These are phyloP conservation scores for Tuber magnatum DNA, from an alignment of 495 filamentous ascomycete genomes.

Conservation along the genomic window DNA sequence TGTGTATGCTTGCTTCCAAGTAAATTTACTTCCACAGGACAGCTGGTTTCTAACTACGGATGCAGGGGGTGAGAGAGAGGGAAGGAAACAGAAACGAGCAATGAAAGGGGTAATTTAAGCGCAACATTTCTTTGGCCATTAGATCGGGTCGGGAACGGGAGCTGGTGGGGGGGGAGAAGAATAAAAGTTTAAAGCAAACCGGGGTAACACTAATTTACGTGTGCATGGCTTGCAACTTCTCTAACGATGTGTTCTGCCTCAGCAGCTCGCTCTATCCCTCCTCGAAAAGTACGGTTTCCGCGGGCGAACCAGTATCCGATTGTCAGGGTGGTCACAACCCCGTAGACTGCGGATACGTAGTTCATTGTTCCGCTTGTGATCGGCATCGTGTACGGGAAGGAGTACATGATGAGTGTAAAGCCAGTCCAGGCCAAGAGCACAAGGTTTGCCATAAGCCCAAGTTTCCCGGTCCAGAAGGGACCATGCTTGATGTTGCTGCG, in stretches of 20 bases:
- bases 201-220: not conserved
- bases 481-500: constrained; percentile 51
- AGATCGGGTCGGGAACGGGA: not conserved
- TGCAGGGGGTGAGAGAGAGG: not conserved
- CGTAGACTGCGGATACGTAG: constrained; percentile 52
- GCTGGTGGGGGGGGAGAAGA: not conserved
- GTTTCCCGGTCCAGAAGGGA: constrained; percentile 47
- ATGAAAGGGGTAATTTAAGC: not conserved
- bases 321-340: constrained; percentile 45
- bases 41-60: not conserved
- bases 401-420: constrained; percentile 53
- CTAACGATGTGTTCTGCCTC: constrained; percentile 22
- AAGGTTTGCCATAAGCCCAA: constrained; percentile 47
- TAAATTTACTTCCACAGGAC: not conserved
- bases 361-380: constrained; percentile 50
- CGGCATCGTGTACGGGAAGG: constrained; percentile 47
- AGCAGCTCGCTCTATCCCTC: constrained; percentile 35
- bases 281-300: constrained; percentile 45
- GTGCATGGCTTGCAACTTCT: not conserved
- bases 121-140: not conserved
- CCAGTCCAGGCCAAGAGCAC: constrained; percentile 49
- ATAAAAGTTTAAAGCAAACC: not conserved
- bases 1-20: not conserved
- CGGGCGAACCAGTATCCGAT: constrained; percentile 47
- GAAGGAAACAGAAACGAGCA: not conserved